Base-by-base conservation (phyloP, 1,139 yeast genomes). In the Geotrichum klebahnii region DNA sequence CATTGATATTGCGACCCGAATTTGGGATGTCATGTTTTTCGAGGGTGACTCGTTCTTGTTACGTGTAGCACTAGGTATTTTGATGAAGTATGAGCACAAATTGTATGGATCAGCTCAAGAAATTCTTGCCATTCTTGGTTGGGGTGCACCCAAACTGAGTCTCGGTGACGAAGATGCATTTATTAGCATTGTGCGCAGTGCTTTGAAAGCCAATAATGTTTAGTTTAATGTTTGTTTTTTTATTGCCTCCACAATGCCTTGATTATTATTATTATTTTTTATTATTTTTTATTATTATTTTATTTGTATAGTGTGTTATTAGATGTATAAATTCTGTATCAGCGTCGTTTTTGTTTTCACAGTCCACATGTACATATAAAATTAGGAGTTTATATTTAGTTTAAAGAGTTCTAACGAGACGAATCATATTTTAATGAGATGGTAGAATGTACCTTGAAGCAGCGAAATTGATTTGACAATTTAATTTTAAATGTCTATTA, bases 21-120 rank as follows among this genome's bases (percentile, higher is more conserved):
- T 82, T 5, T 61, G 84, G 55, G 89, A 82, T 61, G 70, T 81
- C 6, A 74, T 73, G 61, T 63, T 80, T n/a, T 81, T 81, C 61
- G 87, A 82, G 60, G 80, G 81, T 2, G 82, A 78, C 56, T 66
- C 73, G 1, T 74, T 77, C 56, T 61, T 79, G 46, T 66, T 75
- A 51, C 71, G 80, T 24, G 73, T 72, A 16, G 71, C 75, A 1
- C 61, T 81, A 8, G 82, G 79, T 0, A 62, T 79, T 12, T 61
- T 82, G 46, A 68, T 70, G 23, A 68, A 71, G 44, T 64, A 77
- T 26, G 77, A 76, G 44, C 78, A 74, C 58, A 78, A 76, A 58
- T 68, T 82, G 20, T 80, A 73, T 61, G 84, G 82, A 1, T 61
- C 71, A 31, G 68, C 70, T 35, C 60, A 68, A 3, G 86, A 80